Evolutionary conservation across 2,329 filamentous ascomycete species (phyloP).

Genomic region (Fusarium nurragi): DNA sequence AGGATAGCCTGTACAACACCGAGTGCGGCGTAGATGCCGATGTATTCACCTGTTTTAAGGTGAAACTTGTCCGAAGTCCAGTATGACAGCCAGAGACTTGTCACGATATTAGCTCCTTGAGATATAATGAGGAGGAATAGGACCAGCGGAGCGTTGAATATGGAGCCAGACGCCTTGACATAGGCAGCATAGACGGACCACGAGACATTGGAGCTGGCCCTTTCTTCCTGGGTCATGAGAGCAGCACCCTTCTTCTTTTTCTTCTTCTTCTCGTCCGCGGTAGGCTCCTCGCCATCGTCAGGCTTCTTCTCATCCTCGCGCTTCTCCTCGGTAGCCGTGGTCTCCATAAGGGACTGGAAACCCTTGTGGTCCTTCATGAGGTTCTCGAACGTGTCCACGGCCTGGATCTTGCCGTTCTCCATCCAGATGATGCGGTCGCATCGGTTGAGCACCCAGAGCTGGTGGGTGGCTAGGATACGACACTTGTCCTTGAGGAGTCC

Average conservation of each 20-base stretch:
- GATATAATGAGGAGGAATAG: constrained; percentile 72
- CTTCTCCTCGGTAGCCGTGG: constrained; percentile 77
- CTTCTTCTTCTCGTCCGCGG: constrained; percentile 56
- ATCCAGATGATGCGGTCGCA: constrained; percentile 96
- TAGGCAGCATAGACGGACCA: constrained; percentile 85
- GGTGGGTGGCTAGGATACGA: constrained; percentile 91
- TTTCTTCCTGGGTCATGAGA: constrained; percentile 78
- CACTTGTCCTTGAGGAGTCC: constrained; percentile 90
- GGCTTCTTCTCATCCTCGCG: constrained; percentile 62
- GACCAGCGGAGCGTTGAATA: constrained; percentile 74
- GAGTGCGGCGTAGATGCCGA: constrained; percentile 75
- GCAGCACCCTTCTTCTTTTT: constrained; percentile 66
- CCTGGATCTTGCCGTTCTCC: constrained; percentile 84
- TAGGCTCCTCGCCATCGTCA: constrained; percentile 53
- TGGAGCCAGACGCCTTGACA: constrained; percentile 76
- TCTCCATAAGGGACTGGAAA: constrained; percentile 86
- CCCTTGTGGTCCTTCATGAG: constrained; percentile 81
- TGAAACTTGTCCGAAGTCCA: constrained; percentile 86
- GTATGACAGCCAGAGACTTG: constrained; percentile 91
- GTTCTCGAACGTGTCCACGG: constrained; percentile 88
- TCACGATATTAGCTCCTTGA: constrained; percentile 86
- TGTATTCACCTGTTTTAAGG: constrained; percentile 74
- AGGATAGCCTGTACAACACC: constrained; percentile 76
- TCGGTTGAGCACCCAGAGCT: constrained; percentile 89
- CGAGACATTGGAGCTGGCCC: constrained; percentile 78